Evolutionary conservation across 129 eudicot species (phyloP).

Genomic region (Saussurea involucrata): DNA sequence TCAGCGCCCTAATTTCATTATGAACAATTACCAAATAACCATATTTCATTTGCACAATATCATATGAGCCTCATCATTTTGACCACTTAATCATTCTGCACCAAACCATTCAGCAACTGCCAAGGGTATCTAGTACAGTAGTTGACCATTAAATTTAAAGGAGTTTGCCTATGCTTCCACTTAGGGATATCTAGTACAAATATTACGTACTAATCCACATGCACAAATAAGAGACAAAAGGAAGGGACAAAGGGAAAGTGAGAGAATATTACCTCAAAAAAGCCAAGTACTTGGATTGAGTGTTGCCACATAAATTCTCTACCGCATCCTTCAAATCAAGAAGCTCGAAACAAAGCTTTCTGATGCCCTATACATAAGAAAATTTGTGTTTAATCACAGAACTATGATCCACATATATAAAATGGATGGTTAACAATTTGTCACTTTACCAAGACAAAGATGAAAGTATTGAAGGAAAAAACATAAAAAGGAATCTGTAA

Average conservation of each 20-base stretch:
- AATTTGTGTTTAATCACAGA: neutral
- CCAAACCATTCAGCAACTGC: too few relatives aligned
- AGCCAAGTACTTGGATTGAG: slow-evolving; percentile 75
- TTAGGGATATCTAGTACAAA: neutral
- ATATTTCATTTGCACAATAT: too few relatives aligned
- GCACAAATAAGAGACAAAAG: neutral
- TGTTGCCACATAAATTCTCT: slow-evolving; percentile 90
- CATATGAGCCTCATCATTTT: too few relatives aligned
- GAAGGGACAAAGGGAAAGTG: neutral
- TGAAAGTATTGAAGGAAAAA: neutral
- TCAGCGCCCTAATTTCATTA: too few relatives aligned
- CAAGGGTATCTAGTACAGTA: too few relatives aligned
- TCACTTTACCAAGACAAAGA: neutral
- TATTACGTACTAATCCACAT: slow-evolving; percentile 1
- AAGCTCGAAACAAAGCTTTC: slow-evolving; percentile 93
- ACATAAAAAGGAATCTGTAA: neutral
- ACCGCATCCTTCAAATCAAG: slow-evolving; percentile 97
- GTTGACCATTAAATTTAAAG: too few relatives aligned
- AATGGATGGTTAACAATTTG: neutral
- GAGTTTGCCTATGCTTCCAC: neutral
- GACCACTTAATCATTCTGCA: too few relatives aligned
- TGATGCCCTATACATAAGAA: slow-evolving; percentile 64
- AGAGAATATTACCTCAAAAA: slow-evolving; percentile 59
- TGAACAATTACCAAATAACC: too few relatives aligned
- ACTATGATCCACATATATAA: neutral